These are phyloP conservation scores for Pythium rhizo-oryzae DNA, from an alignment of 352 stramenopile genomes.

Conservation along the genomic window DNA sequence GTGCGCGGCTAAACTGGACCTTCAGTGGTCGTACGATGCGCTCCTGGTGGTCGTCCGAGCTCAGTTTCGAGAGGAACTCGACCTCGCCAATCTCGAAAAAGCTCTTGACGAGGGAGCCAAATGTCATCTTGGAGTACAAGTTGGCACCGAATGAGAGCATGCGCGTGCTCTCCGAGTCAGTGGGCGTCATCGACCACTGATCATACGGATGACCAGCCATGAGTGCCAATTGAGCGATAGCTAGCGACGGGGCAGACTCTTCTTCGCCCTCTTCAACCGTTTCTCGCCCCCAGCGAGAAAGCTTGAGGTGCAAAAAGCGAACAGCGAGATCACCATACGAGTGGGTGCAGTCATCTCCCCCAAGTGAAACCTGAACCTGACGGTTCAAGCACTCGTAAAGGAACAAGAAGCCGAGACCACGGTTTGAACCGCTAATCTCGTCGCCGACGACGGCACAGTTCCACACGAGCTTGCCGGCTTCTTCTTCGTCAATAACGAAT, in stretches of 20 bases:
- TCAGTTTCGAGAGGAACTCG: slow-evolving; percentile 64
- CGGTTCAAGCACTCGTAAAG: slow-evolving; percentile 83
- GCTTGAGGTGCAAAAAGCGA: slow-evolving; percentile 83
- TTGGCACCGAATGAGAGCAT: slow-evolving; percentile 79
- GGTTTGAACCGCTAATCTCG: slow-evolving; percentile 82
- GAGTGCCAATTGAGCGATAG: slow-evolving; percentile 74
- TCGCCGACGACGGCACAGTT: slow-evolving; percentile 81
- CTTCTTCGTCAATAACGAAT: slow-evolving; percentile 80
- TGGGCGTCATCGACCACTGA: slow-evolving; percentile 63
- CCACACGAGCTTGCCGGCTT: slow-evolving; percentile 81
- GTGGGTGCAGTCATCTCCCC: slow-evolving; percentile 68
- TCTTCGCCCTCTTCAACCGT: slow-evolving; percentile 87
- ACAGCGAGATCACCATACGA: slow-evolving; percentile 80
- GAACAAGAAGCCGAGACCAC: slow-evolving; percentile 77
- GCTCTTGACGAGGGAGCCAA: slow-evolving; percentile 75
- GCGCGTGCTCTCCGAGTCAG: slow-evolving; percentile 64
- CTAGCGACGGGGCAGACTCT: slow-evolving; percentile 73
- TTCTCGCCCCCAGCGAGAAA: slow-evolving; percentile 83
- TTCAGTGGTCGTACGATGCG: slow-evolving; percentile 63
- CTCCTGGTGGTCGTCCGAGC: slow-evolving; percentile 54
- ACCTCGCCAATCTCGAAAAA: slow-evolving; percentile 84
- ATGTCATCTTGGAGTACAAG: slow-evolving; percentile 81
- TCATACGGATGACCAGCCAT: slow-evolving; percentile 58
- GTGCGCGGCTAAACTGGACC: slow-evolving; percentile 61
- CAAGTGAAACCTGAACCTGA: slow-evolving; percentile 64